These are phyloP conservation scores for Boletales sp. DNA, from an alignment of 768 basidiomycete genomes.

Conservation along the genomic window DNA sequence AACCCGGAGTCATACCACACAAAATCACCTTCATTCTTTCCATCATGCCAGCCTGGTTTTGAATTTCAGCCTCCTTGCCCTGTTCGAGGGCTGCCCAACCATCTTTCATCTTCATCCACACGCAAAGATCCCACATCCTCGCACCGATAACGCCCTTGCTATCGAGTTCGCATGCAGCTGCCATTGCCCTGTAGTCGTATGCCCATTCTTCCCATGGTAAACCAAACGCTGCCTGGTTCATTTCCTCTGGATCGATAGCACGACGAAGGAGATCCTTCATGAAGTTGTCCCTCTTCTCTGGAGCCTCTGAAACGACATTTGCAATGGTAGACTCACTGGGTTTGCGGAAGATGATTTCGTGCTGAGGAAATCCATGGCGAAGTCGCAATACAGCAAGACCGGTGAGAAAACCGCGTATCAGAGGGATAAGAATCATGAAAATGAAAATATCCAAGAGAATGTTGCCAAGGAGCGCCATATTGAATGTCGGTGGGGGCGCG, in stretches of 20 bases:
- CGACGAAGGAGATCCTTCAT: conserved; percentile 26
- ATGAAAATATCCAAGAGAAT: conserved; percentile 23
- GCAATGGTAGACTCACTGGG: conserved; percentile 25
- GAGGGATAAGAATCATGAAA: conserved; percentile 22
- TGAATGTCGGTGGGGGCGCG: conserved; percentile 12
- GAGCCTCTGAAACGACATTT: conserved; percentile 20
- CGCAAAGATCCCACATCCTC: conserved; percentile 28
- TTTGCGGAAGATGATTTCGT: conserved; percentile 30
- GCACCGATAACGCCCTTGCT: conserved; percentile 17
- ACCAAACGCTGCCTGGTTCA: conserved; percentile 22
- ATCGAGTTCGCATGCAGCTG: conserved; percentile 19
- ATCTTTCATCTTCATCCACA: conserved; percentile 31
- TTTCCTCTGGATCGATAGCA: conserved; percentile 28
- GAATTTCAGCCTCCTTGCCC: conserved; percentile 17
- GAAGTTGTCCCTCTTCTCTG: conserved; percentile 24
- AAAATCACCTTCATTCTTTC: conserved; percentile 25
- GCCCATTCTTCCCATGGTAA: conserved; percentile 33
- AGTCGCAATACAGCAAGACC: conserved; percentile 20
- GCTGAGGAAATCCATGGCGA: conserved; percentile 25
- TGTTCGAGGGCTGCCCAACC: conserved; percentile 30
- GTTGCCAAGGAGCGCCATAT: conserved; percentile 22
- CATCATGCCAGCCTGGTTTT: conserved; percentile 26
- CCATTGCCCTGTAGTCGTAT: conserved; percentile 30
- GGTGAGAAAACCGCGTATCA: conserved; percentile 21
- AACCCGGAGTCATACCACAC: background rate